phyloP scores from a whole-genome alignment of 768 basidiomycete species.

The Suillus subaureus region DNA sequence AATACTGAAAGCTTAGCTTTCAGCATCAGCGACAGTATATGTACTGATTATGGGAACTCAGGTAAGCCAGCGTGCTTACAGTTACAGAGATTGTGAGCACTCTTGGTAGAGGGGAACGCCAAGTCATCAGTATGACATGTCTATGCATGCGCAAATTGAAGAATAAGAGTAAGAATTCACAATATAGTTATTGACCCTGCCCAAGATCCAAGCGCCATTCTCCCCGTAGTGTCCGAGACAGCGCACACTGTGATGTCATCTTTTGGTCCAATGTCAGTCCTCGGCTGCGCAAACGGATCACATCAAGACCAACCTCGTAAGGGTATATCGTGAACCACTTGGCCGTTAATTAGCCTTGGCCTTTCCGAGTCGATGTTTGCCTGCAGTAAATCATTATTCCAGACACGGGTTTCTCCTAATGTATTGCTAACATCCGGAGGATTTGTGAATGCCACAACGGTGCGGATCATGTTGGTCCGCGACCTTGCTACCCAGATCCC shows the following conservation, averaged over 20 bases:
- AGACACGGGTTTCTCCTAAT: too few species aligned
- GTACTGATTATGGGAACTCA: too few species aligned
- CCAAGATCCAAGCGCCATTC: conserved; percentile 44
- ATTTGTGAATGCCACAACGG: conserved; percentile 27
- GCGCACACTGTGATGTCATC: conserved; percentile 51
- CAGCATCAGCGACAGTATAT: too few species aligned
- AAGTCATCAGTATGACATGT: background rate
- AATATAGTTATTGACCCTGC: conserved; percentile 33
- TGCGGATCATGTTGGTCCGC: conserved; percentile 18
- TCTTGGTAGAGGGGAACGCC: background rate
- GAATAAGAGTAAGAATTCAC: conserved; percentile 14
- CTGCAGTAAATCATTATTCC: background rate
- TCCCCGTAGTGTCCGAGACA: conserved; percentile 47
- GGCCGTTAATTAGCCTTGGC: conserved; percentile 16
- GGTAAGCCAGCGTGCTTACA: too few species aligned
- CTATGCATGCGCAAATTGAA: background rate
- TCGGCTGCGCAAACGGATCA: too few species aligned
- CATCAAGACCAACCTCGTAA: conserved; percentile 28
- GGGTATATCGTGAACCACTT: conserved; percentile 17
- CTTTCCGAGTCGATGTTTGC: background rate
- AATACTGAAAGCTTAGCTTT: too few species aligned
- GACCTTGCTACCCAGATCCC: conserved; percentile 27
- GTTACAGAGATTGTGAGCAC: background rate
- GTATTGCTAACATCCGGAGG: conserved; percentile 7
- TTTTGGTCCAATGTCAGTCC: conserved; percentile 12